Conservation (phyloP, 352 stramenopile species). For the Globisporangium camurandrum region DNA sequence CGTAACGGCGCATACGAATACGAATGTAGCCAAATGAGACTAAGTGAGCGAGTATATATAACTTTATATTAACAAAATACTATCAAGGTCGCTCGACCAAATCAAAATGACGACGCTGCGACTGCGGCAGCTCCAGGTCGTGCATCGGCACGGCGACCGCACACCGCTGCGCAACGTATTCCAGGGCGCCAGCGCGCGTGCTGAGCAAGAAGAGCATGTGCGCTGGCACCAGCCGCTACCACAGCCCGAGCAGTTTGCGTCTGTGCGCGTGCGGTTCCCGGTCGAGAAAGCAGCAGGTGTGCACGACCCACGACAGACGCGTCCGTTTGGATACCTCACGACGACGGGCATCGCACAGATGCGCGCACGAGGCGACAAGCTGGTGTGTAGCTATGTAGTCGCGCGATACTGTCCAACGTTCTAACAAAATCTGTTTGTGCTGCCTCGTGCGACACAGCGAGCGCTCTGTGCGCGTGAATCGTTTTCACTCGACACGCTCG, state of each 20-base stretch:
- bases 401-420: not conserved
- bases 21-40: too few species aligned
- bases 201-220: constrained; percentile 29
- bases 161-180: constrained; percentile 73
- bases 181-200: constrained; percentile 15
- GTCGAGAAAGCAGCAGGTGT: constrained; percentile 12
- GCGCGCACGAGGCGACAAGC: constrained; percentile 31
- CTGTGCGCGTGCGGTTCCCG: constrained; percentile 25
- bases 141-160: constrained; percentile 76
- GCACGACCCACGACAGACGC: constrained; percentile 34
- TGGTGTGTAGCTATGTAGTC: constrained; percentile 23
- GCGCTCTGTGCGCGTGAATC: constrained; percentile 33
- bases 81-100: too few species aligned
- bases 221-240: constrained; percentile 43
- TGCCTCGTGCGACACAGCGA: constrained; percentile 18
- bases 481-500: constrained; percentile 30
- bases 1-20: too few species aligned
- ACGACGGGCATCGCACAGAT: constrained; percentile 60
- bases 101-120: constrained; percentile 14
- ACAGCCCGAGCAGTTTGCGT: constrained; percentile 19
- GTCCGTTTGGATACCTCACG: constrained; percentile 67
- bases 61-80: too few species aligned
- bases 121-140: constrained; percentile 69
- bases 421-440: not conserved
- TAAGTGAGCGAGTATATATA: too few species aligned